Conservation (phyloP, 257 asterid species). For the Primulina tabacum region DNA sequence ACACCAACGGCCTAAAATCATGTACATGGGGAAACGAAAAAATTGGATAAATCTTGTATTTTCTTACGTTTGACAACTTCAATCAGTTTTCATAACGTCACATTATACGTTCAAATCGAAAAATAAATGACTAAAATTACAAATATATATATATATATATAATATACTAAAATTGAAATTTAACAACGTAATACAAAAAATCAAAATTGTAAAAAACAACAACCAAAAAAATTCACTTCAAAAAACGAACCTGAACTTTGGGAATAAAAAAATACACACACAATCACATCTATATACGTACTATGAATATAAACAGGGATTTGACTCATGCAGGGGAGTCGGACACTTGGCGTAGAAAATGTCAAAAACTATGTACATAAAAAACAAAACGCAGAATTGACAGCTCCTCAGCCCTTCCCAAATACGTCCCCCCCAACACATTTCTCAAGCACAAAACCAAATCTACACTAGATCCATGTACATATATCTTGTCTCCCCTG, state of each 20-base stretch:
- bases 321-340: conserved; percentile 48
- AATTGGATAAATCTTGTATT: not conserved
- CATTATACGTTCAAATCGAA: too few species aligned
- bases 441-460: conserved; percentile 27
- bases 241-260: too few species aligned
- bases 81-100: too few species aligned
- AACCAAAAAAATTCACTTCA: too few species aligned
- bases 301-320: conserved; percentile 47
- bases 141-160: too few species aligned
- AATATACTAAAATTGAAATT: too few species aligned
- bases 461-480: conserved; percentile 24
- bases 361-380: conserved; percentile 26
- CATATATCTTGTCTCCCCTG: conserved; percentile 16
- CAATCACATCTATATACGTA: conserved; percentile 31
- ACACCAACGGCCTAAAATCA: not conserved
- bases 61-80: too few species aligned
- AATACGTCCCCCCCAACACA: conserved; percentile 21
- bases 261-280: not conserved
- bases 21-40: not conserved
- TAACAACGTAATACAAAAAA: not conserved
- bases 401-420: conserved; percentile 35
- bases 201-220: too few species aligned
- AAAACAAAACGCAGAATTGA: conserved; percentile 34
- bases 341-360: conserved; percentile 45
- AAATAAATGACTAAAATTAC: too few species aligned